Base-by-base conservation (phyloP, 2,329 filamentous ascomycete genomes). In the Leptographium galeiforme region DNA sequence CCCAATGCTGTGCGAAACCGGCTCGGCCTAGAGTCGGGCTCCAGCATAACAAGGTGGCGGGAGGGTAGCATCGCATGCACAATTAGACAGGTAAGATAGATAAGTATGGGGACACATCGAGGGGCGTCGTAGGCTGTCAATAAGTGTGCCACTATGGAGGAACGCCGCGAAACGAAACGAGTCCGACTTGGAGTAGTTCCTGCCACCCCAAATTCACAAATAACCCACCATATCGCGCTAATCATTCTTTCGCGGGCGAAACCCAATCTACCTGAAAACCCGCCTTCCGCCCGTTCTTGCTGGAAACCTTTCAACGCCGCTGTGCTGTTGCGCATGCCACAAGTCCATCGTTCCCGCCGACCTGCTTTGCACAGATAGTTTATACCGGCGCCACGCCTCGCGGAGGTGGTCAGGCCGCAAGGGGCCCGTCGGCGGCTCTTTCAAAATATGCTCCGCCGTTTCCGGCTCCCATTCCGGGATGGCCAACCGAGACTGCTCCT, bases 351-450 rank as follows among this genome's bases (percentile, higher is more conserved):
- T 74, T 4, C 81, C 81, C 5, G 81, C 74, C 3, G 78, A 79
- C 0, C 81, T 79, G 38, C 82, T 81, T 61, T 84, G 83, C 5
- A 77, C 71, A 30, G 77, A 71, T 46, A 75, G 66, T 63, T 79
- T 84, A 65, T 87, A 86, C 49, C 85, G 73, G 53, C 85, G 73
- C 64, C 85, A 72, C 6, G 87, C 85, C 65, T 90, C 86, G 19
- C 85, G 73, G 47, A 91, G 66, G 66, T 90, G 86, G 56, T 89
- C 86, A 0, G 87, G 84, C 32, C 83, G 77, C 48, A 91, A 63
- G 1, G 86, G 85, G 0, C 75, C 78, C 40, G 74, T 71, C 43
- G 68, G 66, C 5, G 63, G 64, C 47, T 70, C 64, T 41, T 66
- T 63, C 8, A 68, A 64, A 19, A 65, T 57, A 53, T 61, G 69